Percentiles rank a stretch among this genome's conserved stretches.
These are phyloP conservation scores for Vaucheria bursata DNA, from an alignment of 352 stramenopile genomes.

Conservation along the genomic window DNA sequence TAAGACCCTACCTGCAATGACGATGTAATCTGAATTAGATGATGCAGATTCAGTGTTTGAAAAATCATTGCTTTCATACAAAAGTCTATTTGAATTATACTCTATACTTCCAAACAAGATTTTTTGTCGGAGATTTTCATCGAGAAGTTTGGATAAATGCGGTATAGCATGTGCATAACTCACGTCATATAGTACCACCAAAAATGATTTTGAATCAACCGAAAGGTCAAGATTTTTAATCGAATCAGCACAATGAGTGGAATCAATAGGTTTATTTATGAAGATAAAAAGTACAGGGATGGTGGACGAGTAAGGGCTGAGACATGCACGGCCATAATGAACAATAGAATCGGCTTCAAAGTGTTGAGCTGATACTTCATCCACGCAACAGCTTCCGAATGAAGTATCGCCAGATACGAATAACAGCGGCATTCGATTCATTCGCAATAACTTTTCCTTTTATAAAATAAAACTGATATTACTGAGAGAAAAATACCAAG, in stretches of 20 bases:
- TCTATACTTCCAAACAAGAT: no score
- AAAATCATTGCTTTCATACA: no score
- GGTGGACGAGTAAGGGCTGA: constrained; percentile 31
- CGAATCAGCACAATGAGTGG: constrained; percentile 14
- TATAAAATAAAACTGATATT: no score
- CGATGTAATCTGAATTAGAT: no score
- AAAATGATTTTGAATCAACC: background rate
- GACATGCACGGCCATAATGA: constrained; percentile 47
- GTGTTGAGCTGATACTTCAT: constrained; percentile 46
- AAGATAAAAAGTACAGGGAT: constrained; percentile 43
- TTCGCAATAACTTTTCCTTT: no score
- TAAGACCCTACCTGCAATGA: no score
- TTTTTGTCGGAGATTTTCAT: no score
- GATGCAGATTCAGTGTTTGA: no score
- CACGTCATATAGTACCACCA: constrained; percentile 33
- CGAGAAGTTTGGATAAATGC: no score
- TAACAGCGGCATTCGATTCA: constrained; percentile 29
- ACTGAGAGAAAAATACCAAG: no score
- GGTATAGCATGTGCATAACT: constrained; percentile 31
- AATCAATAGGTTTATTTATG: constrained; percentile 14
- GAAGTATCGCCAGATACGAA: constrained; percentile 48
- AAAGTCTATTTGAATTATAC: no score
- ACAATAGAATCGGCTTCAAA: constrained; percentile 47
- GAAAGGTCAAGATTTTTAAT: no score
- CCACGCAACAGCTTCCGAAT: constrained; percentile 49